Base-by-base conservation (phyloP, 2,329 filamentous ascomycete species). In the Talaromyces funiculosus region DNA sequence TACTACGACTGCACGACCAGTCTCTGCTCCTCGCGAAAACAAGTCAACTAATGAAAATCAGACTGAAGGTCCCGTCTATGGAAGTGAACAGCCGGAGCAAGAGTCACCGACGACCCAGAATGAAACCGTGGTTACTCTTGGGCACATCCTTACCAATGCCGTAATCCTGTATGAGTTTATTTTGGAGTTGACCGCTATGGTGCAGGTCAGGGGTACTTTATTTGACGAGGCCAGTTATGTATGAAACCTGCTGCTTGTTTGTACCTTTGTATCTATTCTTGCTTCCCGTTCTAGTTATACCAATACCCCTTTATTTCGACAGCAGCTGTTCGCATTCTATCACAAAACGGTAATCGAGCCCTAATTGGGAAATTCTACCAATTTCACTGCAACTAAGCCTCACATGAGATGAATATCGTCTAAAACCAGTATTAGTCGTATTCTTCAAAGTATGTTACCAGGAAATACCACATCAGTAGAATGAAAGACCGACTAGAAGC, bases 121-220 rank as follows among this genome's bases (percentile, higher is more conserved):
- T 18, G 42, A 55, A 57, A 38, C 47, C 16, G 43, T 80, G 9
- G 87, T 86, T 7, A 90, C 87, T 7, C 84, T 94, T 4, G 90
- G 88, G 42, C 90, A 93, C 71, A 79, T 93, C 10, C 77, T 94
- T 63, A 93, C 90, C 5, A 94, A 93, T 71, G 84, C 89, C 42
- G 84, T 93, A 61, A 84, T 93, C 55, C 78, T 92, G 61, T 90
- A 94, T 72, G 88, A 89, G 37, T 94, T 94, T 70, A 75, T 93
- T 54, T 80, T 93, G 54, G 90, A 94, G 73, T 73, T 93, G 60
- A 86, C 89, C 1, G 88, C 88, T 26, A 74, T 92, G 67, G 80
- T 92, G 61, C 89, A 93, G 72, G 86, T 89, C 37, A 81, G 90
- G 59, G 88, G 87, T 24, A 86, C 86, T 12, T 72, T 92, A 53